These are phyloP conservation scores for Coprinellus aureogranulatus DNA, from an alignment of 768 basidiomycete species.

Conservation along the genomic window DNA sequence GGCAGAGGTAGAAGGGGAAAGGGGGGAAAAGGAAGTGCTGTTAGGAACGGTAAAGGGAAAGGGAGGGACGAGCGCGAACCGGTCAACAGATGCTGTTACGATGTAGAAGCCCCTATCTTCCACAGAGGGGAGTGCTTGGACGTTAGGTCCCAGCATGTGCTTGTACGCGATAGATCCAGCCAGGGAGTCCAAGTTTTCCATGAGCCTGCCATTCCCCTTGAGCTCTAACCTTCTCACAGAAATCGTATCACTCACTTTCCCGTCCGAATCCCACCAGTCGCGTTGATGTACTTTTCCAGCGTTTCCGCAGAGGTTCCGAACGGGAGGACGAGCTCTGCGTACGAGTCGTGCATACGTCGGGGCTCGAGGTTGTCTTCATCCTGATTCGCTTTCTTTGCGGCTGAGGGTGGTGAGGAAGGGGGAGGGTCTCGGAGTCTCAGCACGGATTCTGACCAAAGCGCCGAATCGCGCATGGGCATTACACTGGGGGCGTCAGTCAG, in stretches of 20 bases:
- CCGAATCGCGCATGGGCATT: slow-evolving; percentile 53
- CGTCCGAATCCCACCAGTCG: slow-evolving; percentile 65
- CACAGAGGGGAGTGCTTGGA: slow-evolving; percentile 52
- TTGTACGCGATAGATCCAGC: slow-evolving; percentile 84
- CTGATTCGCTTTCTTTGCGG: slow-evolving; percentile 9
- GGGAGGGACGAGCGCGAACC: slow-evolving; percentile 33
- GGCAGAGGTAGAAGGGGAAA: too few species aligned
- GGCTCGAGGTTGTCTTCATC: slow-evolving; percentile 33
- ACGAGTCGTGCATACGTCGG: slow-evolving; percentile 69
- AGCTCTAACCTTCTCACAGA: too few species aligned
- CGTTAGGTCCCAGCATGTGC: slow-evolving; percentile 68
- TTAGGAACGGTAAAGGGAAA: too few species aligned
- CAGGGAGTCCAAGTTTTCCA: slow-evolving; percentile 82
- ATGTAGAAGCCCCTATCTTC: slow-evolving; percentile 72
- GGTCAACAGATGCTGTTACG: slow-evolving; percentile 80
- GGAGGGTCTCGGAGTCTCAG: slow-evolving; percentile 29
- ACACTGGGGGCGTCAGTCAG: slow-evolving; percentile 33
- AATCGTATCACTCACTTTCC: slow-evolving; percentile 59
- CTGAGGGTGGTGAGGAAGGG: slow-evolving; percentile 10
- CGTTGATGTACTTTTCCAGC: slow-evolving; percentile 70
- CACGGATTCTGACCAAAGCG: slow-evolving; percentile 60
- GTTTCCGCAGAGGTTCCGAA: slow-evolving; percentile 58
- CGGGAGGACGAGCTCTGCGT: slow-evolving; percentile 62
- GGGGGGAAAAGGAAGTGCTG: too few species aligned
- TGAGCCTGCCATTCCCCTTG: slow-evolving; percentile 40